Conservation (phyloP, 164 flowering plant genomes). For the Kingdonia uniflora region DNA sequence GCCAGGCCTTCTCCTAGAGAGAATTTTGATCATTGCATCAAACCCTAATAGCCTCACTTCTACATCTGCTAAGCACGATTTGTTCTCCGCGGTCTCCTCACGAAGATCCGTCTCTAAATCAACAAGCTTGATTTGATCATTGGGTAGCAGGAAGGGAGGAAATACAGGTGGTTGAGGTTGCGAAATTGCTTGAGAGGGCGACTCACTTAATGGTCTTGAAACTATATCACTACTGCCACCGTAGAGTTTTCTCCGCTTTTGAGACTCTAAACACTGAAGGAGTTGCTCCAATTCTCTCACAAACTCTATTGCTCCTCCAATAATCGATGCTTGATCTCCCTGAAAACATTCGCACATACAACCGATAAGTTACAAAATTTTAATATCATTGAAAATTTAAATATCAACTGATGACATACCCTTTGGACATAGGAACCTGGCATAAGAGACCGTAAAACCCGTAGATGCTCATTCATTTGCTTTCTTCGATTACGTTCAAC, state of each 20-base stretch:
- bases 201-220: conserved; percentile 25
- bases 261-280: conserved; percentile 86
- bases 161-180: conserved; percentile 35
- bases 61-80: conserved; percentile 76
- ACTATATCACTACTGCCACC: conserved; percentile 27
- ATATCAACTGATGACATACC: conserved; percentile 26
- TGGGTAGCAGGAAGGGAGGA: conserved; percentile 27
- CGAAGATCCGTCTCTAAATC: conserved; percentile 34
- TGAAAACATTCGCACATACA: conserved; percentile 16
- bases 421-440: conserved; percentile 93
- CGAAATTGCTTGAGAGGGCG: conserved; percentile 20
- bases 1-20: conserved; percentile 76
- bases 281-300: conserved; percentile 92
- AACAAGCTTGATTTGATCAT: conserved; percentile 30
- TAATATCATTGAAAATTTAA: neutral
- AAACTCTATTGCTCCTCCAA: conserved; percentile 96
- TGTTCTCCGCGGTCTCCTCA: conserved; percentile 76
- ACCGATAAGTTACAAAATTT: neutral
- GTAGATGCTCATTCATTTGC: conserved; percentile 96
- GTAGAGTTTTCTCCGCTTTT: conserved; percentile 58
- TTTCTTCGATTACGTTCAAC: conserved; percentile 89
- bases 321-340: conserved; percentile 99
- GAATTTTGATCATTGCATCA: conserved; percentile 83
- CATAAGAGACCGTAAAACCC: conserved; percentile 87
- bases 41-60: conserved; percentile 79